Percentiles rank a stretch among this genome's conserved stretches.
These are phyloP conservation scores for Geoglossum cookeanum DNA, from an alignment of 2,329 filamentous ascomycete species.

Conservation along the genomic window DNA sequence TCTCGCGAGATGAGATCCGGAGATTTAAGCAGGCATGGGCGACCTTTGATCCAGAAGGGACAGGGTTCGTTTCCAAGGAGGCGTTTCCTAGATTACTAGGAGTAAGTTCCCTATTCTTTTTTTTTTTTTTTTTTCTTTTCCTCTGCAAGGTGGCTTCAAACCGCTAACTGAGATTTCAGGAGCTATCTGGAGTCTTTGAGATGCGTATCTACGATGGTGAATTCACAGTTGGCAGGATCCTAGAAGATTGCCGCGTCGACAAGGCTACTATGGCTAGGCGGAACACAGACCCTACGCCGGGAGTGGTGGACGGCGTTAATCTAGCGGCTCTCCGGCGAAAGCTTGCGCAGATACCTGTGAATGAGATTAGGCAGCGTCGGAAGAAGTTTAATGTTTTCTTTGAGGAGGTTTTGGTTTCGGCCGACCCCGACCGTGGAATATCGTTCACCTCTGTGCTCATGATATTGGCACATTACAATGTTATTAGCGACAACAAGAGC, in stretches of 20 bases:
- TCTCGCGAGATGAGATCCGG: conserved; percentile 84
- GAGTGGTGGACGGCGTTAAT: conserved; percentile 40
- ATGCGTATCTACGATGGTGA: conserved; percentile 92
- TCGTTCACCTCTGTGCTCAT: conserved; percentile 83
- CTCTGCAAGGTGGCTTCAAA: background rate
- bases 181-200: conserved; percentile 86
- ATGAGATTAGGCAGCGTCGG: conserved; percentile 54
- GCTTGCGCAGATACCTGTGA: conserved; percentile 52
- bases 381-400: conserved; percentile 85
- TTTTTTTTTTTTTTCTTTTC: too few relatives aligned
- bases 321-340: conserved; percentile 55
- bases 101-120: conserved; percentile 25
- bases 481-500: conserved; percentile 95
- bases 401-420: conserved; percentile 86
- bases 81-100: conserved; percentile 74
- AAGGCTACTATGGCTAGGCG: conserved; percentile 30
- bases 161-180: conserved; percentile 20
- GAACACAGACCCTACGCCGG: conserved; percentile 20
- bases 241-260: conserved; percentile 61
- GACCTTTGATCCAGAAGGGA: conserved; percentile 78
- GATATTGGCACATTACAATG: conserved; percentile 95
- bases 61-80: conserved; percentile 78
- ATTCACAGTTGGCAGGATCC: conserved; percentile 66
- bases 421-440: conserved; percentile 75
- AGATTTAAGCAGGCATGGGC: conserved; percentile 98